Percentiles rank a stretch among this genome's conserved stretches.
Conservation (phyloP, 2,329 filamentous ascomycete genomes). For the Hypoxylon sp. region DNA sequence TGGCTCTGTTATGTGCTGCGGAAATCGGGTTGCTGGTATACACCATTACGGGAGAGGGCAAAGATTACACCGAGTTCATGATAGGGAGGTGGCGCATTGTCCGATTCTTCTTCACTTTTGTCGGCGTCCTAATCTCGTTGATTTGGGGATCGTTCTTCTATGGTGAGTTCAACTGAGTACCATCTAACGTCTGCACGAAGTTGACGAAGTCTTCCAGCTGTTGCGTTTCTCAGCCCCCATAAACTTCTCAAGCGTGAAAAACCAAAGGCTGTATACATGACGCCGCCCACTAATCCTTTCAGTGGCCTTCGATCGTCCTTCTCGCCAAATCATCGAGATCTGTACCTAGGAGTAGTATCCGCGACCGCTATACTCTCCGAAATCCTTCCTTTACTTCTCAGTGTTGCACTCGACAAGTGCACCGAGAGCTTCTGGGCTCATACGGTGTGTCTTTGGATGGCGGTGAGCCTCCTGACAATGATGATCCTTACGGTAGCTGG, state of each 20-base stretch:
- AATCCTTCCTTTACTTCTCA: conserved; percentile 62
- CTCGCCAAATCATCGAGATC: conserved; percentile 49
- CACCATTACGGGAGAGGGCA: conserved; percentile 44
- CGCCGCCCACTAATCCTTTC: conserved; percentile 59
- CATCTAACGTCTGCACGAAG: not conserved
- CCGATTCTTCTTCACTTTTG: conserved; percentile 52
- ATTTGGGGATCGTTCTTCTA: conserved; percentile 53
- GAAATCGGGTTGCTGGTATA: conserved; percentile 47
- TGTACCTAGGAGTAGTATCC: conserved; percentile 56
- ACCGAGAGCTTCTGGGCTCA: conserved; percentile 56
- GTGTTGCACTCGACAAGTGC: conserved; percentile 61
- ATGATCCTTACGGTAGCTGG: conserved; percentile 57
- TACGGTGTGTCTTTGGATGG: conserved; percentile 56
- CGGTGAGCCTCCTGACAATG: conserved; percentile 54
- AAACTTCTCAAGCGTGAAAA: conserved; percentile 55
- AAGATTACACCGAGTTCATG: conserved; percentile 45
- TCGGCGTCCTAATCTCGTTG: conserved; percentile 52
- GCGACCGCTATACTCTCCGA: conserved; percentile 60
- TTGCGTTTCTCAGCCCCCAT: conserved; percentile 60
- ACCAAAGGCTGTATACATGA: conserved; percentile 54
- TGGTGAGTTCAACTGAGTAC: conserved; percentile 42
- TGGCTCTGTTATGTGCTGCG: conserved; percentile 41
- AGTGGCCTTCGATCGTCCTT: conserved; percentile 57
- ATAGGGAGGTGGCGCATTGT: conserved; percentile 51
- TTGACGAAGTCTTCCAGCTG: conserved; percentile 50